Evolutionary conservation across 768 basidiomycete species (phyloP).

Genomic region (Pleurotus giganteus): DNA sequence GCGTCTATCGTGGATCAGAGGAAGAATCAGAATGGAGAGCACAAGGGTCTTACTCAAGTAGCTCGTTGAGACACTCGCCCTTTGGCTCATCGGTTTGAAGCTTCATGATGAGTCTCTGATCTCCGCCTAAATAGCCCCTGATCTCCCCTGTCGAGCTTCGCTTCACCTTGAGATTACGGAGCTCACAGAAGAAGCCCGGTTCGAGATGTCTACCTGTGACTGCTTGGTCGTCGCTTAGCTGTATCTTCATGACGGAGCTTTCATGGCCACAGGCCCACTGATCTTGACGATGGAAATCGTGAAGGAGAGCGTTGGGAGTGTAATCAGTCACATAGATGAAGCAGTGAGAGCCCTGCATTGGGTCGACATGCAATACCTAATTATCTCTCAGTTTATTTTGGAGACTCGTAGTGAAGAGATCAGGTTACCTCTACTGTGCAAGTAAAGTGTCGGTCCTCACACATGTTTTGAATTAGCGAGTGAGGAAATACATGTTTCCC

Average conservation of each 20-base stretch:
- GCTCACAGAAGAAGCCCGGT: conserved; percentile 40
- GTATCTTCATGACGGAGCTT: conserved; percentile 50
- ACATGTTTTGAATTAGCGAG: conserved; percentile 45
- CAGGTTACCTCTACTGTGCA: conserved; percentile 60
- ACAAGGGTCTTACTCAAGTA: conserved; percentile 36
- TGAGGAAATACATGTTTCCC: conserved; percentile 33
- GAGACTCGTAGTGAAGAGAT: not conserved
- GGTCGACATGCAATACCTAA: conserved; percentile 46
- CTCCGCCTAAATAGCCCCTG: conserved; percentile 46
- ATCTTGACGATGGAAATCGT: conserved; percentile 23
- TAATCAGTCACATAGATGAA: conserved; percentile 67
- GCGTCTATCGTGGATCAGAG: conserved; percentile 19
- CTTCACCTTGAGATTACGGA: conserved; percentile 53
- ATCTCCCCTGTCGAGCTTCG: conserved; percentile 27
- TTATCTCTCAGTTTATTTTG: not conserved
- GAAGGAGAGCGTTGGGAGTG: conserved; percentile 46
- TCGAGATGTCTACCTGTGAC: conserved; percentile 34
- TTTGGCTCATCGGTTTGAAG: conserved; percentile 34
- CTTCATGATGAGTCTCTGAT: conserved; percentile 40
- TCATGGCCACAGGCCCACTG: conserved; percentile 46
- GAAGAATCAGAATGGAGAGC: not conserved
- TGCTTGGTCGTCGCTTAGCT: conserved; percentile 46
- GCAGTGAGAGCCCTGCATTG: conserved; percentile 24
- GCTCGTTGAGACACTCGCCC: conserved; percentile 37
- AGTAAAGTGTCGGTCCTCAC: conserved; percentile 42